These are phyloP conservation scores for Corymbia calophylla DNA, from an alignment of 441 rosid genomes.

Conservation along the genomic window DNA sequence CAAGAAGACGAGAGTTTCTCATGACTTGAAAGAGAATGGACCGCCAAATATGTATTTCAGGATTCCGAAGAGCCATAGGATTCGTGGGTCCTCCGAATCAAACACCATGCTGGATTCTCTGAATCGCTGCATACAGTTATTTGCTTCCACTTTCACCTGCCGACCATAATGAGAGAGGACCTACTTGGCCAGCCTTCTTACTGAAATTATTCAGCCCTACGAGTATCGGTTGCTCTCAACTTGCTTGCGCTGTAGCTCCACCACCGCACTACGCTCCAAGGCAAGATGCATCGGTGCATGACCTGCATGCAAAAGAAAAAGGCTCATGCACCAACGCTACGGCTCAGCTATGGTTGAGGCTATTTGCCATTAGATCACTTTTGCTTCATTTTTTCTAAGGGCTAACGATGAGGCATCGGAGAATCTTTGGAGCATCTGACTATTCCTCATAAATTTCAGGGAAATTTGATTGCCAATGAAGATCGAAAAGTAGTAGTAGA, in stretches of 20 bases:
- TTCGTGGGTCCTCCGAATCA: background rate
- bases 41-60: background rate
- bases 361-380: background rate
- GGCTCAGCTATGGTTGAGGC: background rate
- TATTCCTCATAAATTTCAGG: background rate
- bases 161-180: background rate
- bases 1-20: background rate
- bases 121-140: background rate
- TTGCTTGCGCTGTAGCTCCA: background rate
- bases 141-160: background rate
- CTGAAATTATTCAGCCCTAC: background rate
- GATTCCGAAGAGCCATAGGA: background rate
- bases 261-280: background rate
- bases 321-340: background rate
- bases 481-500: too few species aligned
- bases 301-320: background rate
- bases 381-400: background rate
- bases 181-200: background rate
- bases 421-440: background rate
- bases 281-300: background rate
- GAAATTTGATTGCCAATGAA: background rate
- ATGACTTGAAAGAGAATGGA: background rate
- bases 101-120: background rate
- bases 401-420: background rate
- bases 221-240: background rate